phyloP scores from a whole-genome alignment of 805 yeast genomes.

The Pichia paraexigua region DNA sequence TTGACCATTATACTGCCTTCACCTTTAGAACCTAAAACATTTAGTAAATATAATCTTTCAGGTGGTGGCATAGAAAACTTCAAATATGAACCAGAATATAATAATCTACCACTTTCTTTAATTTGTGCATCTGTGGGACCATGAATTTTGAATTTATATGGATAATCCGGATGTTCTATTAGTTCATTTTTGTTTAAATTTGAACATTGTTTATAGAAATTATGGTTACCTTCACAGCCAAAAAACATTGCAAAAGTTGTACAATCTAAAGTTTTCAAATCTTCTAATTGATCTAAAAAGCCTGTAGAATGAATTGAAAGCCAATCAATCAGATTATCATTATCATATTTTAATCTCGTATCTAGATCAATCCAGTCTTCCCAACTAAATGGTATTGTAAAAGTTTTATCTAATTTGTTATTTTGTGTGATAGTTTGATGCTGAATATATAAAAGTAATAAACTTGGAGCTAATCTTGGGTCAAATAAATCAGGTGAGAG shows the following conservation, averaged over 20 bases:
- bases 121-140: constrained; percentile 20
- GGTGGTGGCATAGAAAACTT: constrained; percentile 27
- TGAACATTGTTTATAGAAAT: constrained; percentile 5
- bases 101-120: constrained; percentile 25
- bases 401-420: constrained; percentile 6
- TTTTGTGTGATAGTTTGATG: constrained; percentile 1
- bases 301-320: constrained; percentile 7
- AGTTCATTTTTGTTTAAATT: constrained; percentile 8
- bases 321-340: constrained; percentile 14
- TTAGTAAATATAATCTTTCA: constrained; percentile 16
- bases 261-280: constrained; percentile 5
- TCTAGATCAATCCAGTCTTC: constrained; percentile 25
- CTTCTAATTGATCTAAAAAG: constrained; percentile 3
- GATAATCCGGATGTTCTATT: constrained; percentile 7
- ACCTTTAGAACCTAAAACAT: constrained; percentile 9
- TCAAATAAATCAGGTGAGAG: constrained; percentile 8
- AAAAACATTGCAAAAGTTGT: constrained; percentile 12
- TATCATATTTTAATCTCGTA: constrained; percentile 17
- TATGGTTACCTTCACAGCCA: constrained; percentile 16
- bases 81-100: constrained; percentile 30
- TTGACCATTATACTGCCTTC: constrained; percentile 18
- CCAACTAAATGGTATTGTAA: constrained; percentile 25
- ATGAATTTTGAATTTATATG: constrained; percentile 18
- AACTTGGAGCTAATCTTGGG: constrained; percentile 12
- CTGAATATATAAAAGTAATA: constrained; percentile 11